Conservation (phyloP, 1,284 basidiomycete species). For the Afroboletus lepidellus region DNA sequence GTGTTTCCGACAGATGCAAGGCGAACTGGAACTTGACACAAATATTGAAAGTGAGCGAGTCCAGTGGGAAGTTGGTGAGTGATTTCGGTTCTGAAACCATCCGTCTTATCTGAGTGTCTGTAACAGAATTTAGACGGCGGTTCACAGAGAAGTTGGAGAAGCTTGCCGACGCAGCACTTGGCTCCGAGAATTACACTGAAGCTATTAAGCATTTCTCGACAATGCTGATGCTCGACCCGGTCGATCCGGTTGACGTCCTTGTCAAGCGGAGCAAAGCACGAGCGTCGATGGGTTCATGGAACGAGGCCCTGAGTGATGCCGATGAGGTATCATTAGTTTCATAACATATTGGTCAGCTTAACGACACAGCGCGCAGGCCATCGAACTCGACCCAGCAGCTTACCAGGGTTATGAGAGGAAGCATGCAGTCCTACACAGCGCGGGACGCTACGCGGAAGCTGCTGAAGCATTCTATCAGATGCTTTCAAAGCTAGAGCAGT, state of each 20-base stretch:
- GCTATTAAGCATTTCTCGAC: background rate
- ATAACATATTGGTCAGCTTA: background rate
- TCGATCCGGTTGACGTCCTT: background rate
- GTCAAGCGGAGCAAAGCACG: background rate
- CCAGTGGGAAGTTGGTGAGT: background rate
- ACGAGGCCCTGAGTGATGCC: background rate
- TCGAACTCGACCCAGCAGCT: background rate
- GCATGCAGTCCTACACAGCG: background rate
- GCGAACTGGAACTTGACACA: background rate
- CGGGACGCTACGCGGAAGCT: background rate
- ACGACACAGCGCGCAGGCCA: background rate
- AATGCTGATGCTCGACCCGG: background rate
- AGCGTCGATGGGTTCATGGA: background rate
- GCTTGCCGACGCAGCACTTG: background rate
- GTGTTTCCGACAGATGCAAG: background rate
- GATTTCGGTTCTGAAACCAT: no score
- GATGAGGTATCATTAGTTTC: background rate
- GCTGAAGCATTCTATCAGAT: background rate
- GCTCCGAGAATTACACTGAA: background rate
- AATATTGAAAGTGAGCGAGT: background rate
- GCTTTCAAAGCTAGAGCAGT: background rate
- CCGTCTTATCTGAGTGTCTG: background rate
- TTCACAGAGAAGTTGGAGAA: background rate
- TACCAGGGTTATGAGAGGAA: background rate
- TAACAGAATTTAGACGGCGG: background rate